Evolutionary conservation across 768 basidiomycete species (phyloP).

Genomic region (Botryobasidium botryosum): DNA sequence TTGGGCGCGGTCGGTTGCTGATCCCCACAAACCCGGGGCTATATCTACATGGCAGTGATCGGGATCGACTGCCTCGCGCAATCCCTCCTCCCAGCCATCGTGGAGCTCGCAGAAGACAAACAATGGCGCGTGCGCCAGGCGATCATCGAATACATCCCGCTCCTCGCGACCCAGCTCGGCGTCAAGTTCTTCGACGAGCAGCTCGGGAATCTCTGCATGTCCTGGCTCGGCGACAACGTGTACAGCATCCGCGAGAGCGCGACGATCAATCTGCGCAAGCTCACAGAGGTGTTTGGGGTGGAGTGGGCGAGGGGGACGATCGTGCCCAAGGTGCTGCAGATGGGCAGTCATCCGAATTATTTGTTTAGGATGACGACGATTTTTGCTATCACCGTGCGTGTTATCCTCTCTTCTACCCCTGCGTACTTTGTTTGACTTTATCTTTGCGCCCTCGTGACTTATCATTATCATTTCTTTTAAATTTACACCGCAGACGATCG

Average conservation of each 20-base stretch:
- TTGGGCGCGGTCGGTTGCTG: neutral
- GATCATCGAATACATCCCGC: conserved; percentile 98
- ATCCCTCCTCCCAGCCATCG: conserved; percentile 90
- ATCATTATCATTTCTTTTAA: neutral
- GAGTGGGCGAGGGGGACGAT: conserved; percentile 92
- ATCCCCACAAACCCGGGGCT: neutral
- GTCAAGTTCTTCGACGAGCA: conserved; percentile 96
- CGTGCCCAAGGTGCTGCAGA: conserved; percentile 90
- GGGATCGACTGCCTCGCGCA: conserved; percentile 90
- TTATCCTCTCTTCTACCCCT: neutral
- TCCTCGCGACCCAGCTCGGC: conserved; percentile 94
- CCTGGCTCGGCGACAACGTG: conserved; percentile 95
- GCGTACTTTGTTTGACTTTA: conserved; percentile 3
- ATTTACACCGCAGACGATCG: no score
- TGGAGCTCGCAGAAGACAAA: conserved; percentile 96
- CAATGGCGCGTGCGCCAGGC: conserved; percentile 99
- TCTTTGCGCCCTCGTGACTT: conserved; percentile 6
- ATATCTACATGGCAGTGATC: conserved; percentile 46
- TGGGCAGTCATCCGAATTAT: conserved; percentile 95
- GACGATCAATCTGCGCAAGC: conserved; percentile 86
- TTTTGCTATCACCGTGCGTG: conserved; percentile 84
- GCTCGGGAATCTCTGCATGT: conserved; percentile 93
- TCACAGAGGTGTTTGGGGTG: conserved; percentile 96
- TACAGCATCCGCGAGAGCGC: conserved; percentile 98
- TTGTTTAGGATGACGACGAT: conserved; percentile 97